These are phyloP conservation scores for Rhynchosporium secalis DNA, from an alignment of 2,329 filamentous ascomycete genomes.

Conservation along the genomic window DNA sequence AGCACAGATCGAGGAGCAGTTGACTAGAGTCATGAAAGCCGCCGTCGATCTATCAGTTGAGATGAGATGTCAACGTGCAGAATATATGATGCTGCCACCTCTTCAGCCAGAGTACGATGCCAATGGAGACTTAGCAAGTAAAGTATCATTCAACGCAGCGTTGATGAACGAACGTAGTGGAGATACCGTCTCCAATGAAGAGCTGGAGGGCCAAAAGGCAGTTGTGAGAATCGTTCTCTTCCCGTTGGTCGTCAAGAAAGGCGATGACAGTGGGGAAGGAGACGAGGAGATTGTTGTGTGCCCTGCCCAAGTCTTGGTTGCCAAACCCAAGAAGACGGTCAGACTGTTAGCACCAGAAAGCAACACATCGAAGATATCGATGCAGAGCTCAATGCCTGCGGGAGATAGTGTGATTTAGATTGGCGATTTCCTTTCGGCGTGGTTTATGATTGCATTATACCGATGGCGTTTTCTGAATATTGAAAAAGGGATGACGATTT, in stretches of 20 bases:
- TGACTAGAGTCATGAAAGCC: conserved; percentile 83
- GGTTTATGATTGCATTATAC: conserved; percentile 26
- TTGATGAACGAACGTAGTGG: conserved; percentile 93
- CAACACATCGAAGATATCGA: conserved; percentile 34
- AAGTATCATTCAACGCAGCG: conserved; percentile 86
- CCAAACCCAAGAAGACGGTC: conserved; percentile 43
- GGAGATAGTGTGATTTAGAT: conserved; percentile 33
- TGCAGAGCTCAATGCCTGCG: conserved; percentile 39
- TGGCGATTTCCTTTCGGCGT: conserved; percentile 22
- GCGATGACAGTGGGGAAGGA: conserved; percentile 80
- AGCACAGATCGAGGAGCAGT: conserved; percentile 75
- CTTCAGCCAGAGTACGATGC: conserved; percentile 92
- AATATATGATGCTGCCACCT: conserved; percentile 98
- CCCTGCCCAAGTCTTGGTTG: conserved; percentile 89
- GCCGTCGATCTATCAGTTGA: conserved; percentile 91
- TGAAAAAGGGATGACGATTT: conserved; percentile 12
- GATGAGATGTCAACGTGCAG: conserved; percentile 94
- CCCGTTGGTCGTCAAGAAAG: conserved; percentile 94
- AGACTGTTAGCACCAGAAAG: conserved; percentile 33
- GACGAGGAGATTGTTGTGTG: conserved; percentile 95
- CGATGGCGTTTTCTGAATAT: conserved; percentile 23
- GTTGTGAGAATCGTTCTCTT: conserved; percentile 92
- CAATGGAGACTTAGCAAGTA: conserved; percentile 84
- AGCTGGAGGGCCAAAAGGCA: conserved; percentile 72
- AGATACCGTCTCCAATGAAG: conserved; percentile 67